Conservation (phyloP, 352 stramenopile species). For the Plasmopara viticola region DNA sequence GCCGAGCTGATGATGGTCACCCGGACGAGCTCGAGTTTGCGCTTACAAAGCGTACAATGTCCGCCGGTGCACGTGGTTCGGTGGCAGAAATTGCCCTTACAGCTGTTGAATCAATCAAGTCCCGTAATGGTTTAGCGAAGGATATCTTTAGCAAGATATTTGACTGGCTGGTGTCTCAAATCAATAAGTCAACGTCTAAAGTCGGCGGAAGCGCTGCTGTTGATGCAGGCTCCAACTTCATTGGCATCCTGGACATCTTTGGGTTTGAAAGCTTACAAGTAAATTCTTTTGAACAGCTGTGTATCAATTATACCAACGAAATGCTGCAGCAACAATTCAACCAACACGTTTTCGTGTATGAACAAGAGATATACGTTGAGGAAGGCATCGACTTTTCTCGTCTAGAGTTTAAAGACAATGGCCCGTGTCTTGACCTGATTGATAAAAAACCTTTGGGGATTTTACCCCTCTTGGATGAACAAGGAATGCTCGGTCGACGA, state of each 20-base stretch:
- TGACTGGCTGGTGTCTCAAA: conserved; percentile 92
- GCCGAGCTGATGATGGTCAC: conserved; percentile 85
- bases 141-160: conserved; percentile 96
- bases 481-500: conserved; percentile 89
- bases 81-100: conserved; percentile 84
- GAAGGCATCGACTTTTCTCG: conserved; percentile 92
- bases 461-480: conserved; percentile 93
- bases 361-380: conserved; percentile 96
- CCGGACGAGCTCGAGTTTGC: conserved; percentile 79
- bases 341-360: conserved; percentile 95
- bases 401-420: conserved; percentile 91
- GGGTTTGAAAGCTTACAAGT: conserved; percentile 93
- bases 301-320: conserved; percentile 96
- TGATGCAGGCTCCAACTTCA: conserved; percentile 61
- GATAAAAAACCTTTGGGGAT: conserved; percentile 91
- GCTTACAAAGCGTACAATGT: conserved; percentile 87
- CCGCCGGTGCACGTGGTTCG: conserved; percentile 70
- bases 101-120: conserved; percentile 76
- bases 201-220: conserved; percentile 25
- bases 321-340: conserved; percentile 95
- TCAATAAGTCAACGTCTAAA: conserved; percentile 88
- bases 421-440: conserved; percentile 89
- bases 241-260: conserved; percentile 97
- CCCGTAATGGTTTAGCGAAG: conserved; percentile 93
- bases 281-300: conserved; percentile 94